Conservation (phyloP, 148 eudicot species). For the Camellia sinensis region DNA sequence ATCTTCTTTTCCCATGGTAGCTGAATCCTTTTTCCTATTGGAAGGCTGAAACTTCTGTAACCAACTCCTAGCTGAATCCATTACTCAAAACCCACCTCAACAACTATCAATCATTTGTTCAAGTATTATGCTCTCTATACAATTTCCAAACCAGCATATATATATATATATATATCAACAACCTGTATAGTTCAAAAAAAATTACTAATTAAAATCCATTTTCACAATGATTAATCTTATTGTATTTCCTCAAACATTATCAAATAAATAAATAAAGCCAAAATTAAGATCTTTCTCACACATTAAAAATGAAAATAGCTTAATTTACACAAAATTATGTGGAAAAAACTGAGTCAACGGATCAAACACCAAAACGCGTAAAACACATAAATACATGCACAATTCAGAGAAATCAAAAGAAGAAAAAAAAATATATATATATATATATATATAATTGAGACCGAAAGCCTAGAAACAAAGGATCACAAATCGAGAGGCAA, state of each 20-base stretch:
- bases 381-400: not conserved
- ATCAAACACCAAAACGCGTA: too few species aligned
- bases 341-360: too few species aligned
- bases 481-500: constrained; percentile 5
- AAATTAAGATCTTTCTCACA: not conserved
- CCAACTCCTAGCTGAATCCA: constrained; percentile 98
- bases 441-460: not conserved
- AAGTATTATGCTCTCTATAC: not conserved
- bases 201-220: not conserved
- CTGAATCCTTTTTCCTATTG: constrained; percentile 60
- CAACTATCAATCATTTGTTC: constrained; percentile 14
- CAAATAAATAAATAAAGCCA: not conserved
- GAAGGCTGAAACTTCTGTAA: constrained; percentile 77
- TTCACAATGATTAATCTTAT: not conserved
- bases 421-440: not conserved
- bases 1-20: constrained; percentile 53
- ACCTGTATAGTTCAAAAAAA: not conserved
- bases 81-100: constrained; percentile 27
- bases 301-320: not conserved
- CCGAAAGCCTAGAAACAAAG: constrained; percentile 2
- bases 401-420: not conserved
- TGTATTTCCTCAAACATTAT: not conserved
- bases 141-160: not conserved
- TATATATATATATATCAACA: not conserved
- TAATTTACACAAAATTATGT: not conserved